These are phyloP conservation scores for Ilyonectria sp. DNA, from an alignment of 2,329 filamentous ascomycete species.

Conservation along the genomic window DNA sequence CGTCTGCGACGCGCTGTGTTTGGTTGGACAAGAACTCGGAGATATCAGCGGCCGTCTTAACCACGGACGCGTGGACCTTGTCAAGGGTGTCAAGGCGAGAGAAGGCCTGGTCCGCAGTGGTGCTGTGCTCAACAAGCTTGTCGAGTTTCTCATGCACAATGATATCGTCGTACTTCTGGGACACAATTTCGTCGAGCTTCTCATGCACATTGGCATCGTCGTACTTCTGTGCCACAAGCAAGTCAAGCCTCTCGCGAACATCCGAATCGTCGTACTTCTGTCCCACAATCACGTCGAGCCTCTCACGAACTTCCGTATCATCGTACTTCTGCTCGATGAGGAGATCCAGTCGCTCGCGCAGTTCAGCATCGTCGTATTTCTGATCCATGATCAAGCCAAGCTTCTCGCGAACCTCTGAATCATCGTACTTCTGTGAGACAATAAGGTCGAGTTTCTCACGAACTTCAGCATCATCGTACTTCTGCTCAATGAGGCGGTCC, in stretches of 20 bases:
- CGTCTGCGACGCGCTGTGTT: constrained; percentile 80
- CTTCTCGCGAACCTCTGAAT: constrained; percentile 43
- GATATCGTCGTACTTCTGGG: constrained; percentile 72
- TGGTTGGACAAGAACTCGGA: constrained; percentile 85
- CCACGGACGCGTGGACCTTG: constrained; percentile 89
- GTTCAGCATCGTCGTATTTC: constrained; percentile 52
- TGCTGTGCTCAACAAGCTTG: constrained; percentile 73
- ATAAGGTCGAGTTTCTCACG: constrained; percentile 67
- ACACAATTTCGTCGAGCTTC: constrained; percentile 45
- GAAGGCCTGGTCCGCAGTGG: constrained; percentile 78
- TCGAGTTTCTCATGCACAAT: constrained; percentile 58
- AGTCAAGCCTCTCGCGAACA: constrained; percentile 45
- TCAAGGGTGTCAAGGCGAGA: constrained; percentile 87
- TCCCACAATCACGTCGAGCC: constrained; percentile 52
- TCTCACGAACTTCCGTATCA: constrained; percentile 43
- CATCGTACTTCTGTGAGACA: constrained; percentile 46
- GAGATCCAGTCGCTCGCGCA: constrained; percentile 66
- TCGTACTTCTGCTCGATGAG: constrained; percentile 51
- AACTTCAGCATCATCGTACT: constrained; percentile 65
- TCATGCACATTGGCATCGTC: constrained; percentile 46
- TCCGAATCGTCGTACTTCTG: constrained; percentile 52
- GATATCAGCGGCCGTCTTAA: constrained; percentile 86
- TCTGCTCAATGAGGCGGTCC: constrained; percentile 70
- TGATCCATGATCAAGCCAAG: constrained; percentile 52
- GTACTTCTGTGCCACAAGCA: constrained; percentile 47